A percentile compares a stretch with the other conserved stretches of the same genome.
phyloP scores from a whole-genome alignment of 352 stramenopile genomes.

The Phytophthora hibernalis region DNA sequence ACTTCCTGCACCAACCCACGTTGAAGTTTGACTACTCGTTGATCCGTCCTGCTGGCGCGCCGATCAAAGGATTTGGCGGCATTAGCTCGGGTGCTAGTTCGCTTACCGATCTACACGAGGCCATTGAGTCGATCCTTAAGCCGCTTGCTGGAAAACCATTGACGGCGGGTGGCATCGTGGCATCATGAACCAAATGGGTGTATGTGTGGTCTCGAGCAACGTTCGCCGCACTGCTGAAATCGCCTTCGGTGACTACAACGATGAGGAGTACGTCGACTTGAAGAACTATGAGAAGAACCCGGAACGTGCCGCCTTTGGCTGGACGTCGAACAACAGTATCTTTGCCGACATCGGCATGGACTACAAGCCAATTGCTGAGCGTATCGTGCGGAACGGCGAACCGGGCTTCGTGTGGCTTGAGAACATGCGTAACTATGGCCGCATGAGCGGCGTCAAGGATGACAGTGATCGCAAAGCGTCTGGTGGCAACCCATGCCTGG shows the following conservation, averaged over 20 bases:
- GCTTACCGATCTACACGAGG: constrained; percentile 75
- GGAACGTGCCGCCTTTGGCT: constrained; percentile 87
- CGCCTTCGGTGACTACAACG: constrained; percentile 91
- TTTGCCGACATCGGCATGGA: constrained; percentile 94
- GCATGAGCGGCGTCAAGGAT: constrained; percentile 90
- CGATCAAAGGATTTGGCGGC: constrained; percentile 92
- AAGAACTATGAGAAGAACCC: constrained; percentile 94
- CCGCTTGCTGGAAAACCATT: constrained; percentile 58
- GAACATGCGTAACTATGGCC: constrained; percentile 92
- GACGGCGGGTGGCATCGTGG: constrained; percentile 84
- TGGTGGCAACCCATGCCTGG: constrained; percentile 93
- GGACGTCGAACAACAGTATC: constrained; percentile 96
- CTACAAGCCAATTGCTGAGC: constrained; percentile 87
- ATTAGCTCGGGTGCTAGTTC: constrained; percentile 85
- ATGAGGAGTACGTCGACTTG: constrained; percentile 90
- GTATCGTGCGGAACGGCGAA: constrained; percentile 90
- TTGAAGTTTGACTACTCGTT: constrained; percentile 84
- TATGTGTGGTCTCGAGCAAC: constrained; percentile 94
- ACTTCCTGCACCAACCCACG: constrained; percentile 63
- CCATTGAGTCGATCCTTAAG: constrained; percentile 67
- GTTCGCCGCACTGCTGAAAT: constrained; percentile 94
- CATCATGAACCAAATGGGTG: constrained; percentile 92
- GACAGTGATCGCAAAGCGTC: constrained; percentile 80
- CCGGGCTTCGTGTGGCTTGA: constrained; percentile 95
- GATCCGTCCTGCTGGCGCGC: constrained; percentile 83